Conservation (phyloP, 495 filamentous ascomycete species). For the Cudoniella acicularis region DNA sequence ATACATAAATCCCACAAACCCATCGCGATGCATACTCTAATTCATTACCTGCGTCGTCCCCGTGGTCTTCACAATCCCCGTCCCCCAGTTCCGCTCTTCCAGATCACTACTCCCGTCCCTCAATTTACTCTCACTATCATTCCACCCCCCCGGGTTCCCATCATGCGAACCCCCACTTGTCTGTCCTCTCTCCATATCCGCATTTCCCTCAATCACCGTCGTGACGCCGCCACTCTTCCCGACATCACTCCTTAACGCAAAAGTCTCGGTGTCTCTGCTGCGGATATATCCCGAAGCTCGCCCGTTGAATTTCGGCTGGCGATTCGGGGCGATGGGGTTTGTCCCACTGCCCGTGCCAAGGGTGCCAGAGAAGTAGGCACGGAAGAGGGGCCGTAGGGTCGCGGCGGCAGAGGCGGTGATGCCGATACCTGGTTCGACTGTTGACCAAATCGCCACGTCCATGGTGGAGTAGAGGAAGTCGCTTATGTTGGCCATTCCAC, state of each 20-base stretch:
- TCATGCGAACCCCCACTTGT: constrained; percentile 1
- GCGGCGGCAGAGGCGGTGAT: constrained; percentile 35
- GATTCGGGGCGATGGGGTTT: not conserved
- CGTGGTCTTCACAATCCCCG: not conserved
- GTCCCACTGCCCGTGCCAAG: constrained; percentile 1
- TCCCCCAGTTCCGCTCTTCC: not conserved
- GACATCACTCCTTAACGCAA: constrained; percentile 1
- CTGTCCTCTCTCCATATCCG: not conserved
- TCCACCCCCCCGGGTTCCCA: not conserved
- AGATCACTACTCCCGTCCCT: constrained; percentile 1
- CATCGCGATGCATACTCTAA: not conserved
- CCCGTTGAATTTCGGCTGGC: constrained; percentile 1
- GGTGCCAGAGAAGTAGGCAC: constrained; percentile 1
- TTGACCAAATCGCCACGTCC: constrained; percentile 37
- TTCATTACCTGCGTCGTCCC: constrained; percentile 1
- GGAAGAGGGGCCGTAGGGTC: constrained; percentile 38
- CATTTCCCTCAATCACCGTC: constrained; percentile 1
- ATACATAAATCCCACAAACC: not conserved
- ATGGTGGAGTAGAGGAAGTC: constrained; percentile 36
- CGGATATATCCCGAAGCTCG: not conserved
- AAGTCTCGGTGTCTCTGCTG: constrained; percentile 1
- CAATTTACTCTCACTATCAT: constrained; percentile 2
- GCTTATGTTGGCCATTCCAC: constrained; percentile 17
- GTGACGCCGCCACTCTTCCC: not conserved
- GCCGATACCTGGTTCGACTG: constrained; percentile 35